Evolutionary conservation across 1,139 yeast species (phyloP), one percentile per base, ranked within the genome.

Genomic region (Spathaspora sp.): DNA sequence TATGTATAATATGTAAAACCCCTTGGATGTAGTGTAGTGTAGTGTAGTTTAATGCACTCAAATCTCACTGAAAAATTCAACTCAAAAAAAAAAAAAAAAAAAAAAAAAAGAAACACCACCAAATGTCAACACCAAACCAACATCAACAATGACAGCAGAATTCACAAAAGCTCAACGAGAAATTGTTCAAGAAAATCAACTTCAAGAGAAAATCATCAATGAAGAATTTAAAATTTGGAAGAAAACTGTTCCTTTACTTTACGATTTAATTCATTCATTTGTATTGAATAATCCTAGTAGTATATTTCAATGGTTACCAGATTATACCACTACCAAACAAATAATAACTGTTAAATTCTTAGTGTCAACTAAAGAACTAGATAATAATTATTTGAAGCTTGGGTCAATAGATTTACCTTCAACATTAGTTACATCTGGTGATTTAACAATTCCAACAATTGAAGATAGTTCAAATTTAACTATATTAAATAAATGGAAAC

Each of bases 161-260:
- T 51, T 58, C 41, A 57, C 57, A 5, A 43, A 49, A 34, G 64
- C 65, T 8, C 72, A 68, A 48, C 63, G 55, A 41, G 76, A 69
- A 47, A 60, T 74, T 23, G 63, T 66, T 29, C 61, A 63, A 37
- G 78, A 71, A 48, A 78, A 75, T 56, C 83, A 78, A 56, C 62
- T 67, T 47, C 69, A 69, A 46, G 84, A 80, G 54, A 80, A 78
- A 55, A 58, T 79, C 18, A 67, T 72, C 51, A 80, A 80, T 53
- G 85, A 80, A 63, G 96, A 89, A 65, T 90, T 84, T 73, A 88
- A 90, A 60, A 87, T 88, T 48, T 93, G 99, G 99, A 91, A 91
- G 65, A 93, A 93, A 61, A 84, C 96, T 10, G 87, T 93, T n/a
- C 97, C 96, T 13, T 76, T 89, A 54, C 71, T 93, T 44, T 93